Percentiles rank a stretch among this genome's conserved stretches.
Evolutionary conservation across 2,329 filamentous ascomycete genomes (phyloP).

Genomic region (Coleophoma eucalyptorum): DNA sequence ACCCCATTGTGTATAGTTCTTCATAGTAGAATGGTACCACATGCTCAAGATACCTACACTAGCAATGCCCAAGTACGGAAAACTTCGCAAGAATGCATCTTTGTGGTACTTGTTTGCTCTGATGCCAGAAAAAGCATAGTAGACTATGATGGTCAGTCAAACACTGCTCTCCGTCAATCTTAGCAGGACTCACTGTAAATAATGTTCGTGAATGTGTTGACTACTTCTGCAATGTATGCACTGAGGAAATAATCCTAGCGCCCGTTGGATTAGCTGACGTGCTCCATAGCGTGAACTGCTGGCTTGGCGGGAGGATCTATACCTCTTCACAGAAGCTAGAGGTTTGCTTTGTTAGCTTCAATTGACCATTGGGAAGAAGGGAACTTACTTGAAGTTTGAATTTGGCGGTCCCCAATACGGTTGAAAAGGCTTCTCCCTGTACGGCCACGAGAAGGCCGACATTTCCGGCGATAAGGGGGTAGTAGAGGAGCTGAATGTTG

Average conservation of each 20-base stretch:
- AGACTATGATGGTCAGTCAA: slow-evolving; percentile 9
- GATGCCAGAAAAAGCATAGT: slow-evolving; percentile 25
- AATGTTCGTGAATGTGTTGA: slow-evolving; percentile 48
- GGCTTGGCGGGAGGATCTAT: neutral
- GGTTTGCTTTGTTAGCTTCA: too few relatives aligned
- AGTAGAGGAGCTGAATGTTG: neutral
- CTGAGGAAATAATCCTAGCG: slow-evolving; percentile 49
- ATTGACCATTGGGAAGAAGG: neutral
- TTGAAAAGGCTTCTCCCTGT: slow-evolving; percentile 17
- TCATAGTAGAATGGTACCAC: slow-evolving; percentile 38
- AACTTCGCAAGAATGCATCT: slow-evolving; percentile 25
- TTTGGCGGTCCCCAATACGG: slow-evolving; percentile 21
- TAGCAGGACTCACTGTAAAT: slow-evolving; percentile 37
- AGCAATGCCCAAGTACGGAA: slow-evolving; percentile 38
- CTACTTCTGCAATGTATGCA: slow-evolving; percentile 46
- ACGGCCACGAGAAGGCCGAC: slow-evolving; percentile 15
- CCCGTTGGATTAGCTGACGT: neutral
- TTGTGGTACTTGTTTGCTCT: slow-evolving; percentile 18
- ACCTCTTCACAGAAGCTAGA: slow-evolving; percentile 28
- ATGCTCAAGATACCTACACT: slow-evolving; percentile 36
- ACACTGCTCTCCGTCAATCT: neutral
- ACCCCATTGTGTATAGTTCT: slow-evolving; percentile 43
- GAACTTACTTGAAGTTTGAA: slow-evolving; percentile 21
- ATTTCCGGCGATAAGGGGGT: neutral
- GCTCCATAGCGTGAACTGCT: neutral